These are phyloP conservation scores for Hyaloscypha hepaticicola DNA, from an alignment of 495 filamentous ascomycete genomes.

Conservation along the genomic window DNA sequence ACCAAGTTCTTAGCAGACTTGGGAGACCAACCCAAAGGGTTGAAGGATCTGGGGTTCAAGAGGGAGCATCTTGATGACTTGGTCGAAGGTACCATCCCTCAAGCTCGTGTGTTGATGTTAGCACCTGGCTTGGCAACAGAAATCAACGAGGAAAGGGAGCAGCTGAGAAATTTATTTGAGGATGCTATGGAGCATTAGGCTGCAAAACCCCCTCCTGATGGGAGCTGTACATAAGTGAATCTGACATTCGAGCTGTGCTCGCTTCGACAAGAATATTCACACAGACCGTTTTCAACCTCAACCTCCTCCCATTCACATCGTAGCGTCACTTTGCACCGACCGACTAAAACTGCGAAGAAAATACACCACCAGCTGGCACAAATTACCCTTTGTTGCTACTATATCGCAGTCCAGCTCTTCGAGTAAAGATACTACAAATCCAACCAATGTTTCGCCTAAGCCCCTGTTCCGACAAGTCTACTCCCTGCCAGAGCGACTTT, in stretches of 20 bases:
- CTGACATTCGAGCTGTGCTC: background rate
- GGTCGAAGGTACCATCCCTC: conserved; percentile 92
- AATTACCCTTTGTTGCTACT: background rate
- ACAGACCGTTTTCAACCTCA: background rate
- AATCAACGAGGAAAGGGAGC: conserved; percentile 58
- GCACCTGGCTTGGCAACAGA: conserved; percentile 77
- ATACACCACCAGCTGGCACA: background rate
- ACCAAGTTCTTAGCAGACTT: conserved; percentile 74
- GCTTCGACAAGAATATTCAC: background rate
- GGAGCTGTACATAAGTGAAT: background rate
- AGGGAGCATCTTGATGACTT: conserved; percentile 69
- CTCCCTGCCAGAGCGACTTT: too few relatives aligned
- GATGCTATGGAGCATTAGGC: conserved; percentile 37
- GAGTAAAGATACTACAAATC: too few relatives aligned
- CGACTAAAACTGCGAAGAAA: background rate
- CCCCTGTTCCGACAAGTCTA: too few relatives aligned
- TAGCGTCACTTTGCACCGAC: background rate
- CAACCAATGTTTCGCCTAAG: too few relatives aligned
- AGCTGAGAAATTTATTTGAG: conserved; percentile 51
- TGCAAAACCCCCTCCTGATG: background rate
- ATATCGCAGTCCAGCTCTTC: too few relatives aligned
- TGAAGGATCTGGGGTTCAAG: conserved; percentile 81
- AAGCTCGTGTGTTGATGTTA: conserved; percentile 85
- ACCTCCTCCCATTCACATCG: background rate
- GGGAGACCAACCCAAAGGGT: conserved; percentile 85